phyloP scores from a whole-genome alignment of 768 basidiomycete species.

The Leccinum pellstonianum region DNA sequence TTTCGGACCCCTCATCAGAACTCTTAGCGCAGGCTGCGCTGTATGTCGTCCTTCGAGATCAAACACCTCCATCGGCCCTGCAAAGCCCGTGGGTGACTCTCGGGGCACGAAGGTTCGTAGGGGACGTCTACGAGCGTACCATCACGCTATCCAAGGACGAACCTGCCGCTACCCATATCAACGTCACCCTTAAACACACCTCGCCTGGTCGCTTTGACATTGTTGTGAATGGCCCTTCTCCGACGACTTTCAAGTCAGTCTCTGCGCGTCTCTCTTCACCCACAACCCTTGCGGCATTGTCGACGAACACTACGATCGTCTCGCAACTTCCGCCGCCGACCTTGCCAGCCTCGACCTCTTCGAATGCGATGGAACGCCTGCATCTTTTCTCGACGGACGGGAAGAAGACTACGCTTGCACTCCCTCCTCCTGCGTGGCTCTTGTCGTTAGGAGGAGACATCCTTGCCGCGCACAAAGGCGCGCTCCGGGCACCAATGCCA shows the following conservation, averaged over 20 bases:
- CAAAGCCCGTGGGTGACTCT: conserved; percentile 70
- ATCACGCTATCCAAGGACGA: conserved; percentile 63
- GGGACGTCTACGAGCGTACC: conserved; percentile 61
- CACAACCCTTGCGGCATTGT: conserved; percentile 51
- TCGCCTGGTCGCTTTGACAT: conserved; percentile 53
- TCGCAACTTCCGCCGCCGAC: conserved; percentile 59
- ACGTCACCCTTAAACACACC: conserved; percentile 43
- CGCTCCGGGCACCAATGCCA: conserved; percentile 86
- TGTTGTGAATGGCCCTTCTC: conserved; percentile 37
- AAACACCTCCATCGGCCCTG: conserved; percentile 30
- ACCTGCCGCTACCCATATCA: conserved; percentile 33
- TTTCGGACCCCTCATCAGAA: conserved; percentile 55
- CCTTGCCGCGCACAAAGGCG: conserved; percentile 55
- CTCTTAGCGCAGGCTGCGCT: conserved; percentile 79
- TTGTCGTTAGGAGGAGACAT: conserved; percentile 62
- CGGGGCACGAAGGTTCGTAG: conserved; percentile 74
- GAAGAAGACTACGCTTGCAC: conserved; percentile 59
- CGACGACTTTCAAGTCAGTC: conserved; percentile 46
- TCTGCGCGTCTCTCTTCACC: conserved; percentile 55
- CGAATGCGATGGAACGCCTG: conserved; percentile 65
- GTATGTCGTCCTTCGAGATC: conserved; percentile 68
- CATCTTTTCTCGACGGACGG: conserved; percentile 67
- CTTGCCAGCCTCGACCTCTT: conserved; percentile 52
- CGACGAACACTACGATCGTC: conserved; percentile 65
- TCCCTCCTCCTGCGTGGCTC: conserved; percentile 73